Percentiles rank a stretch among this genome's conserved stretches.
These are phyloP conservation scores for Chaetomidium leptoderma DNA, from an alignment of 495 filamentous ascomycete genomes.

Conservation along the genomic window DNA sequence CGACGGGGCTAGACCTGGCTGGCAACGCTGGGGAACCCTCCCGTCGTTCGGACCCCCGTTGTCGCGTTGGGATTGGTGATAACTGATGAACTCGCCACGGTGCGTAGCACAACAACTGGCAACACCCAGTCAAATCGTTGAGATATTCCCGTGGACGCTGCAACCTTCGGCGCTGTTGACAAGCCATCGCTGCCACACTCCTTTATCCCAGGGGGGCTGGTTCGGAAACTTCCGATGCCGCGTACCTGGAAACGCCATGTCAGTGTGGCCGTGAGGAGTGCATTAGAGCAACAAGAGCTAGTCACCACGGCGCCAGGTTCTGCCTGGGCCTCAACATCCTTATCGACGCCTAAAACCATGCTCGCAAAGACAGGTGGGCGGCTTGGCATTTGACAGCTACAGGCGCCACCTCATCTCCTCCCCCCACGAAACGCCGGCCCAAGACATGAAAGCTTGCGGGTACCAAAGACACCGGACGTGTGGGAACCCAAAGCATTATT, in stretches of 20 bases:
- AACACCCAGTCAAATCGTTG: conserved; percentile 4
- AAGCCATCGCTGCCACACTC: neutral
- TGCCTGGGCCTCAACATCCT: neutral
- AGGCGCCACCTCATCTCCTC: neutral
- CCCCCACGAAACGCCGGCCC: neutral
- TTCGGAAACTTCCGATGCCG: too few species aligned
- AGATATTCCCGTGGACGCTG: neutral
- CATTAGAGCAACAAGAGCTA: neutral
- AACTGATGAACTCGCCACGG: conserved; percentile 2
- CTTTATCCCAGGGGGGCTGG: too few species aligned
- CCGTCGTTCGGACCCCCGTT: conserved; percentile 8
- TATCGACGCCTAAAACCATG: neutral
- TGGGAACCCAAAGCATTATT: conserved; percentile 29
- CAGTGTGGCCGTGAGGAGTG: too few species aligned
- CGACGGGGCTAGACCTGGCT: conserved; percentile 7
- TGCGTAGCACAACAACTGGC: neutral
- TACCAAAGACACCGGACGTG: neutral
- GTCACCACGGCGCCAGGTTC: neutral
- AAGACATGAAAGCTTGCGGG: neutral
- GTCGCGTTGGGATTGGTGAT: conserved; percentile 26
- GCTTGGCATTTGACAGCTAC: conserved; percentile 10
- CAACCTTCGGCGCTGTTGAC: neutral
- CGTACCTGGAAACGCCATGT: too few species aligned
- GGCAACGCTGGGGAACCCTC: conserved; percentile 6
- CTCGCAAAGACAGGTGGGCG: neutral